These are phyloP conservation scores for Aspergillus taichungensis DNA, from an alignment of 495 filamentous ascomycete species.

Conservation along the genomic window DNA sequence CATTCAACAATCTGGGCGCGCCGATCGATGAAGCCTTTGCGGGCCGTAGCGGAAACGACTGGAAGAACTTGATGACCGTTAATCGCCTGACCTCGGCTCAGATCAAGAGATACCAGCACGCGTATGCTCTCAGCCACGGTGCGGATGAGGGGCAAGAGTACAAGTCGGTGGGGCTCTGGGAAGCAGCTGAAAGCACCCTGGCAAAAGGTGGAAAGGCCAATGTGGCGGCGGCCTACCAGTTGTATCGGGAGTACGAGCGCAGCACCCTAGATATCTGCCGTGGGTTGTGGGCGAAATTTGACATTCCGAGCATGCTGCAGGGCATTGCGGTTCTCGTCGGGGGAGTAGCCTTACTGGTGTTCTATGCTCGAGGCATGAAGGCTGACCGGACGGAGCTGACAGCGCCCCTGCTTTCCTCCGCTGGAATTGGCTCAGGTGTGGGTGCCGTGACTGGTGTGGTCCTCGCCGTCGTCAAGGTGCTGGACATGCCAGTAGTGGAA, in stretches of 20 bases:
- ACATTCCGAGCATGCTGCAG: slow-evolving; percentile 71
- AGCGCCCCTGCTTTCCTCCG: slow-evolving; percentile 36
- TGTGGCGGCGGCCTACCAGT: slow-evolving; percentile 39
- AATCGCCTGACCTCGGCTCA: slow-evolving; percentile 73
- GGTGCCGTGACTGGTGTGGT: slow-evolving; percentile 29
- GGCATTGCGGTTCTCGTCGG: slow-evolving; percentile 64
- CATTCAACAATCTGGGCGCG: slow-evolving; percentile 92
- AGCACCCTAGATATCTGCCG: slow-evolving; percentile 76
- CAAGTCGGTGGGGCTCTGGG: slow-evolving; percentile 53
- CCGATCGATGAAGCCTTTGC: slow-evolving; percentile 93
- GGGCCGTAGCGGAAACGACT: slow-evolving; percentile 56
- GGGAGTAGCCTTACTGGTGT: slow-evolving; percentile 54
- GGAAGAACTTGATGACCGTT: slow-evolving; percentile 64
- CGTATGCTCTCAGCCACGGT: slow-evolving; percentile 52
- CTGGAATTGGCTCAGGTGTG: slow-evolving; percentile 31
- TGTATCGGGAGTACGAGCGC: slow-evolving; percentile 64
- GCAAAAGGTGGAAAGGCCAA: slow-evolving; percentile 31
- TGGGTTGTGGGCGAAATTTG: slow-evolving; percentile 82
- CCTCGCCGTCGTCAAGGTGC: slow-evolving; percentile 15
- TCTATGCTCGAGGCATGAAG: slow-evolving; percentile 58
- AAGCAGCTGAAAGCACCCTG: slow-evolving; percentile 31
- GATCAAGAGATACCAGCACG: slow-evolving; percentile 77
- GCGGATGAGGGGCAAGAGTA: slow-evolving; percentile 49
- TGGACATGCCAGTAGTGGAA: slow-evolving; percentile 21
- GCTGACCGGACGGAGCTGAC: slow-evolving; percentile 45